Evolutionary conservation across 2,329 filamentous ascomycete species (phyloP), one percentile per base, ranked within the genome.

Genomic region (Aureobasidium sp.): DNA sequence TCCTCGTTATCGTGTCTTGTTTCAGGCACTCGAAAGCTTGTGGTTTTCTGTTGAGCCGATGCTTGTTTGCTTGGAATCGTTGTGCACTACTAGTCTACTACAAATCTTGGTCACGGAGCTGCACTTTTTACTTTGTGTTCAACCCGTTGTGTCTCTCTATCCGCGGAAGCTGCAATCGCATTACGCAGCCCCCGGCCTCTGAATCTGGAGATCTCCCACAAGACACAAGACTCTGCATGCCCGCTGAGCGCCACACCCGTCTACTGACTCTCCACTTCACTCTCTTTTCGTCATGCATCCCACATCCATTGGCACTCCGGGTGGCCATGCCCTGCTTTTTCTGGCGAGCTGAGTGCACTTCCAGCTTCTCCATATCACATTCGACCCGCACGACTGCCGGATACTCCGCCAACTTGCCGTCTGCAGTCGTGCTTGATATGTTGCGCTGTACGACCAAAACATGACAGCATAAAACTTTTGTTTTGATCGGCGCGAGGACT

Each of bases 391-490:
- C 20, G n/a, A 26, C 32, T 27, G 32, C 55, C 55, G 29, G 41
- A 59, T 37, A 15, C 55, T 47, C 55, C 55, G 27, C 55, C 55
- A 59, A 59, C 55, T 26, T 59, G 26, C 55, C 55, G 55, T 59
- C 29, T 59, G 55, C 32, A 1, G 41, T 47, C 20, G 41, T 59
- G 29, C 41, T 37, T 20, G n/a, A 29, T 15, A 37, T 46, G 55
- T 59, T 59, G 55, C 55, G 55, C 55, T 32, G 55, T 59, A 32
- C 55, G 39, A 59, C 55, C 55, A 29, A 59, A 59, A 59, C 55
- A 47, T 39, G 55, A 32, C 53, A 47, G 53, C 27, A 37, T 12
- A 47, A 32, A 37, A 10, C 37, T 24, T 39, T 37, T 59, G 52
- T 56, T 56, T 44, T 43, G 52, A 55, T 55, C 52, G 44, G 37